phyloP scores from a whole-genome alignment of 2,329 filamentous ascomycete genomes.

The Fusarium avenaceum region DNA sequence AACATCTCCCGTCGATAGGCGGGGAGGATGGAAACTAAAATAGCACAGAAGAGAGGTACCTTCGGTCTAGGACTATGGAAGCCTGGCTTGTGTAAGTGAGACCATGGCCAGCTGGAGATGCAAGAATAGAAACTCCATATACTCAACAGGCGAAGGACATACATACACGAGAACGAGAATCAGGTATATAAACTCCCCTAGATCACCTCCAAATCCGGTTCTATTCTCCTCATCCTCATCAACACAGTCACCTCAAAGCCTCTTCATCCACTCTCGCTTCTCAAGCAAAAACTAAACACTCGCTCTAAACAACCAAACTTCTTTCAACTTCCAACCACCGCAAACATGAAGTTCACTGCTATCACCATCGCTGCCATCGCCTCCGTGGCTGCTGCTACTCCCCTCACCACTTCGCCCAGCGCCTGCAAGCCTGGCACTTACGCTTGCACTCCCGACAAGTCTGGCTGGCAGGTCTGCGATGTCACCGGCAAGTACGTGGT shows the following conservation, averaged over 20 bases:
- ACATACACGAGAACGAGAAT: too few relatives aligned
- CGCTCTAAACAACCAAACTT: slow-evolving; percentile 17
- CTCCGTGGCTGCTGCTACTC: slow-evolving; percentile 39
- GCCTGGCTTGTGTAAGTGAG: slow-evolving; percentile 30
- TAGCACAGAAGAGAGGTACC: slow-evolving; percentile 5
- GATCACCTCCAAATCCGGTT: neutral
- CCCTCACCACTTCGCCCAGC: slow-evolving; percentile 20
- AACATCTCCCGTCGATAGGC: neutral
- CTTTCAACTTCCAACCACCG: slow-evolving; percentile 2
- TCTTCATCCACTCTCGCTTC: slow-evolving; percentile 20
- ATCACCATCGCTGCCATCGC: slow-evolving; percentile 44
- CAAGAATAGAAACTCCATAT: slow-evolving; percentile 30
- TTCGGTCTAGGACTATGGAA: slow-evolving; percentile 6
- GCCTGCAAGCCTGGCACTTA: slow-evolving; percentile 55
- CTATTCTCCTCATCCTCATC: slow-evolving; percentile 31
- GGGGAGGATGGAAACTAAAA: neutral
- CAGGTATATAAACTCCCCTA: slow-evolving; percentile 31
- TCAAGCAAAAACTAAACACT: slow-evolving; percentile 12
- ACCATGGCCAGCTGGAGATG: neutral
- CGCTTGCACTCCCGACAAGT: slow-evolving; percentile 46
- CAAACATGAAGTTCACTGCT: slow-evolving; percentile 52
- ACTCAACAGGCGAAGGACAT: neutral
- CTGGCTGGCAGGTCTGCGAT: slow-evolving; percentile 55
- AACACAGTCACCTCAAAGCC: slow-evolving; percentile 23
- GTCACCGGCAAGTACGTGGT: slow-evolving; percentile 51